These are phyloP conservation scores for Dactylellina drechsleri DNA, from an alignment of 2,329 filamentous ascomycete species.

Conservation along the genomic window DNA sequence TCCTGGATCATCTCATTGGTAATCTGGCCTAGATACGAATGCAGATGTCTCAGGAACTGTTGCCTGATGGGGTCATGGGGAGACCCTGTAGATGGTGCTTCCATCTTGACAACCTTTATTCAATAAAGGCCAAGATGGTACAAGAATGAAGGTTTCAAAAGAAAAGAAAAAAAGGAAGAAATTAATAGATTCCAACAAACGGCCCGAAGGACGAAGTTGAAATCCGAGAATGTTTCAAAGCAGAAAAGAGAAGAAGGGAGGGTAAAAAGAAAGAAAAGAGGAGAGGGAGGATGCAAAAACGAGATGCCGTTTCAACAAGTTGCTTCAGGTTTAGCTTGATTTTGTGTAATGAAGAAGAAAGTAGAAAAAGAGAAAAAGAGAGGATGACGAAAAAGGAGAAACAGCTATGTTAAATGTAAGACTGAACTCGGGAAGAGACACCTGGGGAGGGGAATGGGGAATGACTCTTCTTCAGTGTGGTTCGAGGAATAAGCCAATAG, in stretches of 20 bases:
- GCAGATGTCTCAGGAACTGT: slow-evolving; percentile 45
- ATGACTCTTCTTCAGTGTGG: slow-evolving; percentile 41
- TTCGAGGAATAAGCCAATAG: slow-evolving; percentile 39
- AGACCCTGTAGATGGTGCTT: slow-evolving; percentile 32
- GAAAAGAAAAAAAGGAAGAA: slow-evolving; percentile 10
- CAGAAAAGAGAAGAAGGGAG: slow-evolving; percentile 18
- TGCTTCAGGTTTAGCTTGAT: slow-evolving; percentile 42
- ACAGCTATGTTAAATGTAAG: slow-evolving; percentile 53
- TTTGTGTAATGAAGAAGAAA: slow-evolving; percentile 44
- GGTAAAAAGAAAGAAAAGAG: slow-evolving; percentile 25
- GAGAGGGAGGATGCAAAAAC: slow-evolving; percentile 45
- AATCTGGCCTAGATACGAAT: slow-evolving; percentile 47
- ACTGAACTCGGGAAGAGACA: slow-evolving; percentile 31
- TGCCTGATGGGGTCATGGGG: slow-evolving; percentile 50
- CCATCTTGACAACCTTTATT: slow-evolving; percentile 50
- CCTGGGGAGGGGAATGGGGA: slow-evolving; percentile 11
- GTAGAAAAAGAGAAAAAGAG: slow-evolving; percentile 27
- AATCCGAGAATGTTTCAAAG: slow-evolving; percentile 45
- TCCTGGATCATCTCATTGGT: slow-evolving; percentile 40
- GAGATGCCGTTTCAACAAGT: slow-evolving; percentile 46
- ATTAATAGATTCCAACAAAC: slow-evolving; percentile 44
- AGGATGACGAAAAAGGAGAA: slow-evolving; percentile 52
- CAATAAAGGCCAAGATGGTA: slow-evolving; percentile 47
- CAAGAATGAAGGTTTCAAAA: slow-evolving; percentile 13
- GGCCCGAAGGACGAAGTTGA: slow-evolving; percentile 50